These are phyloP conservation scores for Asclepias syriaca DNA, from an alignment of 257 asterid species.

Conservation along the genomic window DNA sequence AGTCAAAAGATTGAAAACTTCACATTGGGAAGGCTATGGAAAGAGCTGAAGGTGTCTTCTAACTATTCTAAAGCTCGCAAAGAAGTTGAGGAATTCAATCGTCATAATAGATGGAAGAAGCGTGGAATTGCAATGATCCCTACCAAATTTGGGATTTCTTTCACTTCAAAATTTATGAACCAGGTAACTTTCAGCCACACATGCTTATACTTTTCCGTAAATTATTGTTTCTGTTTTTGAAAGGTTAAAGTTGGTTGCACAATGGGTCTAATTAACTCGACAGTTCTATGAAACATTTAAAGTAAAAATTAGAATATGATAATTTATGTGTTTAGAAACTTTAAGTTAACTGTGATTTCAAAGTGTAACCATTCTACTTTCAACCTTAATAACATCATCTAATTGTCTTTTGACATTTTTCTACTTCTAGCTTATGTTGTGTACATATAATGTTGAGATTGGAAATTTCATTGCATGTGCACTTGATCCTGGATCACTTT, in stretches of 20 bases:
- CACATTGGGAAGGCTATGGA: slow-evolving; percentile 80
- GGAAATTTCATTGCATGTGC: not conserved
- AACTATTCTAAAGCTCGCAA: slow-evolving; percentile 40
- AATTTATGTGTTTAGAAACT: no score
- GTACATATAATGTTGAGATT: not conserved
- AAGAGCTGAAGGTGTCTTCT: slow-evolving; percentile 64
- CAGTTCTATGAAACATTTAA: no score
- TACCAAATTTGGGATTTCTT: slow-evolving; percentile 91
- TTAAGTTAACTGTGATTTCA: no score
- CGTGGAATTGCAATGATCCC: slow-evolving; percentile 86
- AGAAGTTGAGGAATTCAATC: slow-evolving; percentile 67
- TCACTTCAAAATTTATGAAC: slow-evolving; percentile 83
- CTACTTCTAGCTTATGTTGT: not conserved
- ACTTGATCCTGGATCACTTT: not conserved
- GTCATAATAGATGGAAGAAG: slow-evolving; percentile 76
- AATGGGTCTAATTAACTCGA: not conserved
- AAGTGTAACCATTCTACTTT: not conserved
- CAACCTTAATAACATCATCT: not conserved
- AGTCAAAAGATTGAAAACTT: slow-evolving; percentile 66
- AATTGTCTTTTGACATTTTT: not conserved
- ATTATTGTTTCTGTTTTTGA: not conserved
- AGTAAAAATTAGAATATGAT: no score
- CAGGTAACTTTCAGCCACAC: slow-evolving; percentile 51
- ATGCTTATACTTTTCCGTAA: not conserved
- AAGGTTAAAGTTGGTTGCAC: not conserved